A percentile compares a stretch with the other conserved stretches of the same genome.
Conservation (phyloP, 441 rosid genomes). For the Populus hybrid region DNA sequence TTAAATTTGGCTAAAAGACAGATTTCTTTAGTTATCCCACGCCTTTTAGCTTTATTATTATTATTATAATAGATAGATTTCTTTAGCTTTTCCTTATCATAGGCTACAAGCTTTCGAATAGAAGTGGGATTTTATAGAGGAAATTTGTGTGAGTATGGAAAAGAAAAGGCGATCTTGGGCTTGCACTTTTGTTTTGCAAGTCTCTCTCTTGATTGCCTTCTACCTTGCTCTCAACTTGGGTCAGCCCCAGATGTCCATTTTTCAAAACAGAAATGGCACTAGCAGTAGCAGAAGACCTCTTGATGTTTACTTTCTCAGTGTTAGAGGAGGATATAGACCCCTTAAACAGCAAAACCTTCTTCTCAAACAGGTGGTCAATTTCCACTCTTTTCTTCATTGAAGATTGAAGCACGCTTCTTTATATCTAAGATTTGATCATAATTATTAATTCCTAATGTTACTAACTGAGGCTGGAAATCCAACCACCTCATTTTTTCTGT, state of each 20-base stretch:
- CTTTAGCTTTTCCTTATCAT: background rate
- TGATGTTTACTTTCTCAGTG: slow-evolving; percentile 58
- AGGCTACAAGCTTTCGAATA: background rate
- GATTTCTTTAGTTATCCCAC: too few relatives aligned
- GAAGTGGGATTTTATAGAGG: background rate
- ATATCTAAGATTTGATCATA: background rate
- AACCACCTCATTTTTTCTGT: background rate
- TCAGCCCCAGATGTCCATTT: slow-evolving; percentile 31
- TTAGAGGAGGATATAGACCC: slow-evolving; percentile 54
- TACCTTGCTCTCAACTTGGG: slow-evolving; percentile 61
- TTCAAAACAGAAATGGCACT: slow-evolving; percentile 19
- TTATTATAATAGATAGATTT: background rate
- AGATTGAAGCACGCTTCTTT: background rate
- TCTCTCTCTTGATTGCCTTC: slow-evolving; percentile 53
- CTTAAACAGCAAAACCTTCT: slow-evolving; percentile 44
- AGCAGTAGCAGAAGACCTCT: slow-evolving; percentile 12
- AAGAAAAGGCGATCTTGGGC: slow-evolving; percentile 42
- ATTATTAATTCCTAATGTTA: too few relatives aligned
- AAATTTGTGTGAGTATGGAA: slow-evolving; percentile 32
- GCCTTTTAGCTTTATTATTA: too few relatives aligned
- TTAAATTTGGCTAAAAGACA: too few relatives aligned
- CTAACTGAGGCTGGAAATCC: background rate
- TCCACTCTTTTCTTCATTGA: slow-evolving; percentile 8
- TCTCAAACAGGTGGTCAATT: slow-evolving; percentile 54
- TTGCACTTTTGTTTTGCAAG: slow-evolving; percentile 51